Evolutionary conservation across 2,329 filamentous ascomycete species (phyloP), one percentile per base, ranked within the genome.

Genomic region (Sclerotinia trifoliorum): DNA sequence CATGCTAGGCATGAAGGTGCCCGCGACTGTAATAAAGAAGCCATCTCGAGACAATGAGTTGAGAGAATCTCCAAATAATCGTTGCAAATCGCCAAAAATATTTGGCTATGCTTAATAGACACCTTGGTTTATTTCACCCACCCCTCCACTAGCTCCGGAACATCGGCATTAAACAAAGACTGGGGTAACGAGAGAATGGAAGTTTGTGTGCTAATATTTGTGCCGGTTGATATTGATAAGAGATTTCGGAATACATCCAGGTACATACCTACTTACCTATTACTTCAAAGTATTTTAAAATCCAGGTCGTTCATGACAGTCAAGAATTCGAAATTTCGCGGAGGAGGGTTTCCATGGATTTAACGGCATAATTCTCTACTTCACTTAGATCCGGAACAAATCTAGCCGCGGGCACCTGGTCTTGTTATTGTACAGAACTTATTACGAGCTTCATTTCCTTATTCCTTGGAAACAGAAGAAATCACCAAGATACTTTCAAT

Each of bases 1-100:
- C 74, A 76, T 35, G 73, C 73, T 46, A 75, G 48, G 61, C 76
- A 77, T 70, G 75, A 74, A 0, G 75, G 75, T 54, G 67, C 69
- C 70, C 71, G 72, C 19, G 71, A 71, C 2, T 75, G 46, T 49
- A 77, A 56, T 57, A 71, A 72, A 56, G 75, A 76, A 62, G 71
- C 72, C 76, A 77, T 77, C 71, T 71, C 58, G 21, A 63, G 46
- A 52, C 46, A 63, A 39, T 39, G 60, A 42, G n/a, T 51, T 52
- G 60, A 63, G 29, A 2, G 4, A 24, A 24, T 24, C 32, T 51
- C 17, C 46, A 51, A 63, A 51, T 21, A 42, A 51, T 63, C 32
- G n/a, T 39, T 39, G n/a, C n/a, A 26, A 51, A 51, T 63, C 60
- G 46, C 46, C 60, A 63, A 66, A 66, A 66, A 66, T 51, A 60